These are phyloP conservation scores for Scutellaria galericulata DNA, from an alignment of 257 asterid genomes.

Conservation along the genomic window DNA sequence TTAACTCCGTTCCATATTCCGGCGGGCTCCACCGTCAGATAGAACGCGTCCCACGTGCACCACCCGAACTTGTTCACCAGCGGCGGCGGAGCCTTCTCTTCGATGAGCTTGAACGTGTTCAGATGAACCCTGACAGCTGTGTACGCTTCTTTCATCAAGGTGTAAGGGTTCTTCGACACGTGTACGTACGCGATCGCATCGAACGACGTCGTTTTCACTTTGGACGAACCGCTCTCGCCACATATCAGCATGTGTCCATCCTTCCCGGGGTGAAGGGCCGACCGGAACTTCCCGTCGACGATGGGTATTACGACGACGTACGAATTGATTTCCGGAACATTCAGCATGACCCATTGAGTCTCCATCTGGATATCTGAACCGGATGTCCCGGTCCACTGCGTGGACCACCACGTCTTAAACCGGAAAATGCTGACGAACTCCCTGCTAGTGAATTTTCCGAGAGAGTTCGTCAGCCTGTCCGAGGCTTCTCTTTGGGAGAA, in stretches of 20 bases:
- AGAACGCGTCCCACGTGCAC: conserved; percentile 78
- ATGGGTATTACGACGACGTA: conserved; percentile 63
- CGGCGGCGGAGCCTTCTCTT: conserved; percentile 68
- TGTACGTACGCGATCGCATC: conserved; percentile 61
- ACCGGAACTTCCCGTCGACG: conserved; percentile 64
- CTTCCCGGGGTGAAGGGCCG: conserved; percentile 66
- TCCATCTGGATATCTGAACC: conserved; percentile 82
- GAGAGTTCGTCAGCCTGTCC: conserved; percentile 55
- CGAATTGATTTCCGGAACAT: conserved; percentile 60
- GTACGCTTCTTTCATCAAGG: conserved; percentile 70
- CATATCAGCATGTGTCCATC: conserved; percentile 58
- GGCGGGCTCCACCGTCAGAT: conserved; percentile 61
- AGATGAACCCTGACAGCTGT: conserved; percentile 65
- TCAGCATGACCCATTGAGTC: conserved; percentile 72
- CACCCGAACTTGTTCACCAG: conserved; percentile 66
- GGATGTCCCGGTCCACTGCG: conserved; percentile 73
- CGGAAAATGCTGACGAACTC: conserved; percentile 81
- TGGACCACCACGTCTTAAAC: conserved; percentile 90
- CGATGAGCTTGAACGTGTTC: conserved; percentile 64
- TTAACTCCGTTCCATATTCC: conserved; percentile 60
- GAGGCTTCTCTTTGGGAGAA: conserved; percentile 49
- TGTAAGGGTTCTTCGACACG: conserved; percentile 70
- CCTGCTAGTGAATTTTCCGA: conserved; percentile 60
- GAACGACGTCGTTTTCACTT: conserved; percentile 46
- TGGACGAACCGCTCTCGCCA: conserved; percentile 72